These are phyloP conservation scores for Annulohypoxylon nitens DNA, from an alignment of 495 filamentous ascomycete species.

Conservation along the genomic window DNA sequence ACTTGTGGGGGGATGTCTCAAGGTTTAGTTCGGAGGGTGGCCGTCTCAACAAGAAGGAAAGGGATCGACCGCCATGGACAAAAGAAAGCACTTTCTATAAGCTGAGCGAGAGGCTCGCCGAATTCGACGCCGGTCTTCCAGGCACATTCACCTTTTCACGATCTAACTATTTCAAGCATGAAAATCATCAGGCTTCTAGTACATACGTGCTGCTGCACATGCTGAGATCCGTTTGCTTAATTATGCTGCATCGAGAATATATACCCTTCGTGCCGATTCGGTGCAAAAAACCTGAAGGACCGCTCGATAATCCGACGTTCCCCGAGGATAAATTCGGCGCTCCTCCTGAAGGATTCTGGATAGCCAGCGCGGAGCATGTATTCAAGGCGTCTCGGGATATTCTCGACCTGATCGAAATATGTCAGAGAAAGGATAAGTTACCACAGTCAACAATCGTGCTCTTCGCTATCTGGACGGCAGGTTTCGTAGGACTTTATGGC, in stretches of 20 bases:
- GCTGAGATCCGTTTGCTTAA: slow-evolving; percentile 79
- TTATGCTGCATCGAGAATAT: slow-evolving; percentile 85
- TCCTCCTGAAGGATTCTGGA: slow-evolving; percentile 74
- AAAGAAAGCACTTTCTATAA: slow-evolving; percentile 71
- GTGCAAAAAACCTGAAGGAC: slow-evolving; percentile 75
- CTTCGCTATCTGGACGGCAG: slow-evolving; percentile 86
- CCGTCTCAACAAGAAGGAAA: slow-evolving; percentile 64
- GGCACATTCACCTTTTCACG: slow-evolving; percentile 76
- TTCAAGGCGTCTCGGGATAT: slow-evolving; percentile 80
- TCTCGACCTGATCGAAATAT: slow-evolving; percentile 80
- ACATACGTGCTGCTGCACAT: slow-evolving; percentile 84
- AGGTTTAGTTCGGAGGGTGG: slow-evolving; percentile 82
- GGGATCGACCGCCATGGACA: slow-evolving; percentile 73
- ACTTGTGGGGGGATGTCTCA: slow-evolving; percentile 82
- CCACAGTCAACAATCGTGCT: slow-evolving; percentile 85
- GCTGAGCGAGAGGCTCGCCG: slow-evolving; percentile 70
- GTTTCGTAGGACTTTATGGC: slow-evolving; percentile 77
- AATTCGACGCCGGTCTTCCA: slow-evolving; percentile 77
- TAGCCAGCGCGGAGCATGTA: slow-evolving; percentile 77
- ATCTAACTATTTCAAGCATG: slow-evolving; percentile 84
- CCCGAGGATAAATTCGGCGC: slow-evolving; percentile 63
- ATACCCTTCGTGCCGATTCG: slow-evolving; percentile 84
- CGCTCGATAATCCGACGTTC: slow-evolving; percentile 78
- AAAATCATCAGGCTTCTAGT: slow-evolving; percentile 79
- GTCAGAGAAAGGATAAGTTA: slow-evolving; percentile 73